Evolutionary conservation across 31 red algal genomes (phyloP).

Genomic region (Asparagopsis taxiformis): DNA sequence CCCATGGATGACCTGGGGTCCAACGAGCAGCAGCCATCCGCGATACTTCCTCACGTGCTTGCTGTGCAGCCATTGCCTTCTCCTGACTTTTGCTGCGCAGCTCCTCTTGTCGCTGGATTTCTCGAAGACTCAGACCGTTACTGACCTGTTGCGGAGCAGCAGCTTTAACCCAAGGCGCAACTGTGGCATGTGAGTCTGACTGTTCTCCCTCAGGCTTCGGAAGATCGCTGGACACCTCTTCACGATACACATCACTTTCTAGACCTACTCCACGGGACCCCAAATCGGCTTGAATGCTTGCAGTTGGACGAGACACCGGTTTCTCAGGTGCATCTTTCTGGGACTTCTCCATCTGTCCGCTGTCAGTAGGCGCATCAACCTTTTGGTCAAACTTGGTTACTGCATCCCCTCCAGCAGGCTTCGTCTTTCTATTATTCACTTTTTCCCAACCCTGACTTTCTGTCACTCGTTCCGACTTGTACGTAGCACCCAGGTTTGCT

Average conservation of each 20-base stretch:
- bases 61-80: constrained; percentile 8
- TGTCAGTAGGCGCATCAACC: no score
- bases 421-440: constrained; percentile 2
- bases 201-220: no score
- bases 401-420: neutral
- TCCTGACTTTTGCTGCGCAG: constrained; percentile 49
- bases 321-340: no score
- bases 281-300: no score
- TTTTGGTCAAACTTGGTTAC: neutral
- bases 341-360: no score
- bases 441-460: constrained; percentile 23
- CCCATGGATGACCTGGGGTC: constrained; percentile 47
- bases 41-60: constrained; percentile 11
- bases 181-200: constrained; percentile 26
- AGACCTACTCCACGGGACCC: no score
- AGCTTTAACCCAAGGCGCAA: constrained; percentile 55
- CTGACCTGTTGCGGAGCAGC: constrained; percentile 3
- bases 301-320: no score
- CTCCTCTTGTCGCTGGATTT: constrained; percentile 62
- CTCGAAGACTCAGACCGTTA: constrained; percentile 48
- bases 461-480: neutral
- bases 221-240: no score
- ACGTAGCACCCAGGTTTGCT: neutral
- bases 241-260: no score
- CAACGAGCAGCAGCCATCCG: constrained; percentile 31